Evolutionary conservation across 495 filamentous ascomycete genomes (phyloP).

Genomic region (Copromyces sp.): DNA sequence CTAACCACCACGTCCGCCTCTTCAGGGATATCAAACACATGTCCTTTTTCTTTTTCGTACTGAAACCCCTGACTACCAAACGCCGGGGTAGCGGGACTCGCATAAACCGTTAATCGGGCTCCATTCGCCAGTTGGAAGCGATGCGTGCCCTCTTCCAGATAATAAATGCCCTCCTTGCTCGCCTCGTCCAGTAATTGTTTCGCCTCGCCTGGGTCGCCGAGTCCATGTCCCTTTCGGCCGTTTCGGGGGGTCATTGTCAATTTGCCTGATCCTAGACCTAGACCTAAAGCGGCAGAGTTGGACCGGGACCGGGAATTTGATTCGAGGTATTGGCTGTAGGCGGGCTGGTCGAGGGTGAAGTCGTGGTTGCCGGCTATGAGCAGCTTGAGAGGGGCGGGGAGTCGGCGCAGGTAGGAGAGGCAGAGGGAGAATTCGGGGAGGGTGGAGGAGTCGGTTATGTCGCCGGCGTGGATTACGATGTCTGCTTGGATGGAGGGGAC

Average conservation of each 20-base stretch:
- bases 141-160: conserved; percentile 56
- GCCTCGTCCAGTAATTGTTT: conserved; percentile 24
- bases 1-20: conserved; percentile 58
- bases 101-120: conserved; percentile 52
- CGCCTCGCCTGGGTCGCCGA: conserved; percentile 4
- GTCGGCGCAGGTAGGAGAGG: conserved; percentile 43
- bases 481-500: conserved; percentile 25
- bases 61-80: conserved; percentile 53
- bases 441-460: conserved; percentile 56
- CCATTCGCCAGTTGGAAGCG: conserved; percentile 47
- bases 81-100: conserved; percentile 58
- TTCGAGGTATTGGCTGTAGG: not conserved
- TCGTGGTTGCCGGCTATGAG: conserved; percentile 81
- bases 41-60: conserved; percentile 44
- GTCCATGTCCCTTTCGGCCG: not conserved
- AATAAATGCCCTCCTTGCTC: conserved; percentile 40
- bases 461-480: conserved; percentile 63
- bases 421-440: conserved; percentile 41
- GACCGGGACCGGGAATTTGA: too few relatives aligned
- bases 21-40: conserved; percentile 34
- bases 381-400: conserved; percentile 62
- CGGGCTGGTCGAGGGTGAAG: conserved; percentile 50
- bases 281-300: too few relatives aligned
- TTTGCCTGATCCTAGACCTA: too few relatives aligned
- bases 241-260: too few relatives aligned